phyloP scores from a whole-genome alignment of 163 green algal genomes.

The Chlamydomonas reinhardtii region DNA sequence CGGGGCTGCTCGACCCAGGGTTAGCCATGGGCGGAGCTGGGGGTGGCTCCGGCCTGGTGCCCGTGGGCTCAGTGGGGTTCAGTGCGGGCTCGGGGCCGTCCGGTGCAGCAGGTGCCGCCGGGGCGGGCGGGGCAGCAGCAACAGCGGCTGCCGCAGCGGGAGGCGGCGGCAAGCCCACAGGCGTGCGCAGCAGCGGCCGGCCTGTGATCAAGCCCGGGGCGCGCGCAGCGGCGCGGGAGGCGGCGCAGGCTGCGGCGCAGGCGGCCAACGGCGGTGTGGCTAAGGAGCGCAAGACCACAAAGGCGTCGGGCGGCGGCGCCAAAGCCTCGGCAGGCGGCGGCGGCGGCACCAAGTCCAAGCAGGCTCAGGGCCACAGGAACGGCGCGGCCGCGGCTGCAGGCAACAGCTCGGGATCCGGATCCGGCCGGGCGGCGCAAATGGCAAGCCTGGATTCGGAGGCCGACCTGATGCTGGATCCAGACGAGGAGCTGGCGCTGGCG shows the following conservation, averaged over 20 bases:
- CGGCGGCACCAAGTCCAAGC: neutral
- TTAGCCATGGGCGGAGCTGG: no score
- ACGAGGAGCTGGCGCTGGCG: conserved; percentile 42
- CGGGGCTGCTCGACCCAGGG: no score
- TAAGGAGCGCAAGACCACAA: neutral
- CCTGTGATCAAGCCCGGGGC: neutral
- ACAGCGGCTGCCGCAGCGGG: neutral
- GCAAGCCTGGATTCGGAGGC: neutral
- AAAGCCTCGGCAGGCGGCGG: neutral
- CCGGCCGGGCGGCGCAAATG: neutral
- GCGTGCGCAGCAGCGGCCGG: neutral
- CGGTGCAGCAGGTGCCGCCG: no score
- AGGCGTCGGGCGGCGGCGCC: neutral
- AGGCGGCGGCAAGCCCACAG: neutral
- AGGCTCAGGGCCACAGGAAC: neutral
- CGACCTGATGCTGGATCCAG: conserved; percentile 22
- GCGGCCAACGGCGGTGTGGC: neutral
- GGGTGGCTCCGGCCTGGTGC: neutral
- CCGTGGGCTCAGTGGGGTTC: neutral
- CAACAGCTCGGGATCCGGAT: neutral
- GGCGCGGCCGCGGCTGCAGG: neutral
- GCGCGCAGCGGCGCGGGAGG: neutral
- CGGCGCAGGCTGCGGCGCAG: neutral
- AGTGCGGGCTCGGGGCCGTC: no score
- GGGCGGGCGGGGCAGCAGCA: no score